Evolutionary conservation across 805 yeast genomes (phyloP), one percentile per base, ranked within the genome.

Genomic region (Wickerhamiella kurtzmanii): DNA sequence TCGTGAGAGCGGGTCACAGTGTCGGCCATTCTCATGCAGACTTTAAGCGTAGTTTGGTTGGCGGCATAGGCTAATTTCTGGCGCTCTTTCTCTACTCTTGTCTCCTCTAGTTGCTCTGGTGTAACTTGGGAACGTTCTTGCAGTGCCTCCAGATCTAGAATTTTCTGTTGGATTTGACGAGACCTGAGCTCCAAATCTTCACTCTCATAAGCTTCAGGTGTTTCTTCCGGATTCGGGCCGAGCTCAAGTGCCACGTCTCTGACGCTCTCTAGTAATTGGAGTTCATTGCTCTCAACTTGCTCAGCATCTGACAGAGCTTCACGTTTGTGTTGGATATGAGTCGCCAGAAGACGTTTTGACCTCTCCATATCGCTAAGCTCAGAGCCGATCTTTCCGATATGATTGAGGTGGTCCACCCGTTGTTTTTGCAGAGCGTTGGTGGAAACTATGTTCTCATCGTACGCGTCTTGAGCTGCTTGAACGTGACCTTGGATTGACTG

Each of bases 21-120:
- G 13, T 25, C 15, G 11, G n/a, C 35, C 25, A 44, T 15, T 5
- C 28, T 36, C 37, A 21, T 16, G 28, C 37, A 20, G 11, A 44
- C 47, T 9, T 20, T n/a, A 17, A 22, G 38, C 28, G 22, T 36
- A 9, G 36, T 22, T 25, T 42, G 35, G 22, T 45, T 44, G 2
- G 36, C 20, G 15, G 2, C n/a, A 1, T 16, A 15, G n/a, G 37
- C 42, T 4, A 11, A n/a, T 3, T 16, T 4, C 3, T 36, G 45
- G 5, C 36, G 39, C 37, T 18, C 37, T 13, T 37, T 44, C 3
- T 21, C 39, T 15, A 8, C 22, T 6, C 32, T 22, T 3, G 44
- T 35, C 35, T 37, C 20, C 6, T 13, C 28, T 13, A 37, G 41
- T 19, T 36, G 36, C n/a, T 41, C 22, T 11, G 22, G 25, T 6